phyloP scores from a whole-genome alignment of 1,139 yeast species.

The Casaregolazyma suthepensis region DNA sequence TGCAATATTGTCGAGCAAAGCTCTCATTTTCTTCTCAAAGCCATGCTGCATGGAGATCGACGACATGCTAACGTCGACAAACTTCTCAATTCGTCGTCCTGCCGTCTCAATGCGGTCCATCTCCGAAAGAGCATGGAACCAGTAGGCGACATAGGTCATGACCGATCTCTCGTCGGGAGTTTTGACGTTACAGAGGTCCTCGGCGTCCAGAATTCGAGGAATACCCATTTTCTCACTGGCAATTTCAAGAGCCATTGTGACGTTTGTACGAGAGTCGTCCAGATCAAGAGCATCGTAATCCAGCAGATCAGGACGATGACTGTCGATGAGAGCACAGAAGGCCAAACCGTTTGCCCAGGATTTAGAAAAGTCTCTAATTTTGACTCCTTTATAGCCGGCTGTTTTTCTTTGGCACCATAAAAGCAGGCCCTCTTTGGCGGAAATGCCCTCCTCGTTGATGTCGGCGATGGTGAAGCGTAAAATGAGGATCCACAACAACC shows the following conservation, averaged over 20 bases:
- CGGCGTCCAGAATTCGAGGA: conserved; percentile 53
- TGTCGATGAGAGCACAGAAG: conserved; percentile 41
- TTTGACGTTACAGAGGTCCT: conserved; percentile 40
- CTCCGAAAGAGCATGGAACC: conserved; percentile 51
- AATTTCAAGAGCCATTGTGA: conserved; percentile 35
- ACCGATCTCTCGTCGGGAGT: conserved; percentile 62
- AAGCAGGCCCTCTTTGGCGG: conserved; percentile 40
- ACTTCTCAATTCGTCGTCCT: conserved; percentile 36
- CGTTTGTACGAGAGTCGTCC: conserved; percentile 29
- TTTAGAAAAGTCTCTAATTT: conserved; percentile 37
- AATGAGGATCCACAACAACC: conserved; percentile 59
- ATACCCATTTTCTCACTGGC: conserved; percentile 46
- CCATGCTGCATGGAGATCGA: conserved; percentile 34
- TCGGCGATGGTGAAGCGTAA: conserved; percentile 45
- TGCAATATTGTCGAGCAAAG: conserved; percentile 27
- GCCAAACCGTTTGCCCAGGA: conserved; percentile 47
- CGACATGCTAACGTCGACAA: conserved; percentile 34
- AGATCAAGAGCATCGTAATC: conserved; percentile 35
- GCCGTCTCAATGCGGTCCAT: conserved; percentile 37
- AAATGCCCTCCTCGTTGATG: conserved; percentile 38
- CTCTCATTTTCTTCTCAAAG: conserved; percentile 32
- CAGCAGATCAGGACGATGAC: conserved; percentile 41
- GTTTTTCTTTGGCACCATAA: conserved; percentile 43
- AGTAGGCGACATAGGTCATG: conserved; percentile 59
- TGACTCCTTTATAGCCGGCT: conserved; percentile 36